Percentiles rank a stretch among this genome's conserved stretches.
Conservation (phyloP, 176 grass and related monocot species). For the Triticum turgidum region DNA sequence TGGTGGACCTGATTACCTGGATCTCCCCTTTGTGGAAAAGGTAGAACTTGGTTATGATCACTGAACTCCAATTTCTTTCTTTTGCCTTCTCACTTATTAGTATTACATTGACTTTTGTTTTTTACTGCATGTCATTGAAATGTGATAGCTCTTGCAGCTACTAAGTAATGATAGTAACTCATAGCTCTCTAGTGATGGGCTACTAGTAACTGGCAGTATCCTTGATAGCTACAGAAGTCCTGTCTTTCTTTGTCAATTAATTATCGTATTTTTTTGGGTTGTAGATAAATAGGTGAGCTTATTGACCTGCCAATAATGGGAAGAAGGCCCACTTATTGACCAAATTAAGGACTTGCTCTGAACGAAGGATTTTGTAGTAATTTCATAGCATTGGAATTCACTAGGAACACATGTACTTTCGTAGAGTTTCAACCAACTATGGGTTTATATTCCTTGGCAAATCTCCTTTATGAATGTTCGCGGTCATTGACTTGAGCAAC, state of each 20-base stretch:
- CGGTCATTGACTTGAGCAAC: neutral
- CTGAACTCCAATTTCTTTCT: neutral
- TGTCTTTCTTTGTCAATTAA: neutral
- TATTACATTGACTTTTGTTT: neutral
- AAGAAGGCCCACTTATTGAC: neutral
- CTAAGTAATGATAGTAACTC: neutral
- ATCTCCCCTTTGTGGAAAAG: slow-evolving; percentile 99
- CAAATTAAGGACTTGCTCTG: neutral
- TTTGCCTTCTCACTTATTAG: neutral
- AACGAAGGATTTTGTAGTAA: neutral
- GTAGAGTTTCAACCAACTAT: neutral
- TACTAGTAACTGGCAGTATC: neutral
- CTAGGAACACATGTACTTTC: neutral
- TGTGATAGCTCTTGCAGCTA: neutral
- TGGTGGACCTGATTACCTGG: slow-evolving; percentile 91
- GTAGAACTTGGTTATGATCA: slow-evolving; percentile 37
- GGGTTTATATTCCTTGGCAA: neutral
- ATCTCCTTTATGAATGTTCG: neutral
- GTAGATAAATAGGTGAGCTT: slow-evolving; percentile 4
- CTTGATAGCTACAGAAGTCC: neutral
- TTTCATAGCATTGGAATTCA: neutral
- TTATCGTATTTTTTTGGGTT: neutral
- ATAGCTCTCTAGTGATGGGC: neutral
- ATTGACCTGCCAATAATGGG: neutral
- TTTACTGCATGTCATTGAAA: neutral